Percentiles rank a stretch among this genome's conserved stretches.
Conservation (phyloP, 78 protist species). For the Bigelowiella natans region DNA sequence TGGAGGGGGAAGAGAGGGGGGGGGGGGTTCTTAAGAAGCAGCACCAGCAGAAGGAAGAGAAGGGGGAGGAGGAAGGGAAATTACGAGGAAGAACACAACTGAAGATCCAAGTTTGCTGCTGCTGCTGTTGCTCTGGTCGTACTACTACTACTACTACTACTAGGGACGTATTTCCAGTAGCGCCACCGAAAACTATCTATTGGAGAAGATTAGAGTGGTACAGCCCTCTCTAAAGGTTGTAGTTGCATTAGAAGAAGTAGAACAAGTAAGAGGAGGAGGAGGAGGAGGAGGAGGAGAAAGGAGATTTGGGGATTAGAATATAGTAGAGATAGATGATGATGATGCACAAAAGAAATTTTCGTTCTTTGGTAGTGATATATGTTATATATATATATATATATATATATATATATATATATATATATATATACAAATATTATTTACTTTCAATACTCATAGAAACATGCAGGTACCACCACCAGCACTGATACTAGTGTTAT, state of each 20-base stretch:
- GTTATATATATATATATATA: neutral
- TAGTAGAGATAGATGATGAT: neutral
- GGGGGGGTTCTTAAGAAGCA: too few species aligned
- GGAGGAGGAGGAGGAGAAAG: too few species aligned
- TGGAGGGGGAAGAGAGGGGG: too few species aligned
- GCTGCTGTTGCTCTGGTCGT: too few species aligned
- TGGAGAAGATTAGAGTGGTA: slow-evolving; percentile 59
- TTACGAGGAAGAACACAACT: too few species aligned
- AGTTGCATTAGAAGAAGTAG: too few species aligned
- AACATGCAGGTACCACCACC: neutral
- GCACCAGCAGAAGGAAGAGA: too few species aligned
- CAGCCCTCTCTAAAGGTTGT: neutral
- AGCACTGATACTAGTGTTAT: neutral
- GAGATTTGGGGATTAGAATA: too few species aligned
- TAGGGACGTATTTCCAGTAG: slow-evolving; percentile 18
- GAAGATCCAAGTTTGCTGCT: too few species aligned
- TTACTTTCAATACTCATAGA: neutral
- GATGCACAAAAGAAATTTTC: neutral
- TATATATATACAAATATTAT: neutral
- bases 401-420: neutral
- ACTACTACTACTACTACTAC: neutral
- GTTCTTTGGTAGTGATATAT: neutral
- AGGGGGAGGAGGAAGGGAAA: too few species aligned
- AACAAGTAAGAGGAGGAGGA: too few species aligned
- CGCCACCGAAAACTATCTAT: slow-evolving; percentile 27